Conservation (phyloP, 805 yeast species). For the Vanderwaltozyma verrucispora region DNA sequence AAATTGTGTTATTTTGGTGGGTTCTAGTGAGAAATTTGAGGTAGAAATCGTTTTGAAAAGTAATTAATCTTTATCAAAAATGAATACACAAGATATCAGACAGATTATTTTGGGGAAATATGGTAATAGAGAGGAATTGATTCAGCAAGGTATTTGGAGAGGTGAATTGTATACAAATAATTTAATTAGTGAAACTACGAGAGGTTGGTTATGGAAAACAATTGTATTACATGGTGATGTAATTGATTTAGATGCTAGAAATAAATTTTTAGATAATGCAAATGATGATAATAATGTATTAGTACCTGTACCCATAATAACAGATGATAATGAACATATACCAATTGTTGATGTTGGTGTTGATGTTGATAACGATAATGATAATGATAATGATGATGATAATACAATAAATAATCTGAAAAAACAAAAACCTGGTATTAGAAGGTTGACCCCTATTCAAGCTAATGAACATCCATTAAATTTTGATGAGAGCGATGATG, state of each 20-base stretch:
- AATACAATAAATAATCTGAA: not conserved
- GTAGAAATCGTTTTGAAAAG: no score
- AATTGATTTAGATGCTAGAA: constrained; percentile 3
- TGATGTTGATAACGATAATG: not conserved
- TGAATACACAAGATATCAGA: not conserved
- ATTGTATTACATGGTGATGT: constrained; percentile 13
- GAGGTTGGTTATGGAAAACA: constrained; percentile 28
- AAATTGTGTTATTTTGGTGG: no score
- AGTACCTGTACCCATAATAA: constrained; percentile 10
- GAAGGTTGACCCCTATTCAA: constrained; percentile 18
- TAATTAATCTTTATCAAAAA: no score
- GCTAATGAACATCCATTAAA: constrained; percentile 8
- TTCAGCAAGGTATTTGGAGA: constrained; percentile 23
- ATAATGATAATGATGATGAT: not conserved
- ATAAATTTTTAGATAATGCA: no score
- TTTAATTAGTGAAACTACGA: constrained; percentile 5
- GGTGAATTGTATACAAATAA: constrained; percentile 17
- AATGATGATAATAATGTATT: constrained; percentile 1
- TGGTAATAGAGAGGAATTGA: constrained; percentile 18
- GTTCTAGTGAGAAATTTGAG: not conserved
- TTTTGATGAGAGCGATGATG: not conserved
- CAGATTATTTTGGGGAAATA: constrained; percentile 12
- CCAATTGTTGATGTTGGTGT: not conserved
- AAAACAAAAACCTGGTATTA: constrained; percentile 8
- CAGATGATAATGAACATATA: constrained; percentile 4